A percentile compares a stretch with the other conserved stretches of the same genome.
phyloP scores from a whole-genome alignment of 2,329 filamentous ascomycete genomes.

The Fusarium sp. region DNA sequence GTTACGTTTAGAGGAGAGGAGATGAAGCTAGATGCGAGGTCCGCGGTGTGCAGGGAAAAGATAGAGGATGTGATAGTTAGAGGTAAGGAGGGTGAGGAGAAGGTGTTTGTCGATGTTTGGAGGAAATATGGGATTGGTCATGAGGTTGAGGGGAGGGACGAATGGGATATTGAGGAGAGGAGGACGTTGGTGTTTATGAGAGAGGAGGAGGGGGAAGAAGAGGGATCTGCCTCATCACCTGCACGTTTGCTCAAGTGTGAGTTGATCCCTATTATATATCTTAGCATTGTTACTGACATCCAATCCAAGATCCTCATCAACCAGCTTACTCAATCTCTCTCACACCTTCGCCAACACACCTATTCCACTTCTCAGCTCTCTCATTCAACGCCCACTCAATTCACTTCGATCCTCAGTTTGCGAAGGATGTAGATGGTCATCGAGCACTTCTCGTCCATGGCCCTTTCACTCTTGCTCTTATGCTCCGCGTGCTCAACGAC shows the following conservation, averaged over 20 bases:
- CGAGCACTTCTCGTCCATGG: constrained; percentile 85
- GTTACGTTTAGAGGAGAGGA: constrained; percentile 65
- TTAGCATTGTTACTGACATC: constrained; percentile 2
- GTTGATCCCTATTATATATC: constrained; percentile 4
- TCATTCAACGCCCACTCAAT: constrained; percentile 94
- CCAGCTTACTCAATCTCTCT: constrained; percentile 65
- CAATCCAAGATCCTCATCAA: constrained; percentile 50
- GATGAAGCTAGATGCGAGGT: constrained; percentile 57
- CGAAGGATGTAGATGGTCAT: constrained; percentile 79
- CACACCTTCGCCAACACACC: constrained; percentile 75
- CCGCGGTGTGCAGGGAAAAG: constrained; percentile 61
- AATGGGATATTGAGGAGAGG: constrained; percentile 60
- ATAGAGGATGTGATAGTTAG: constrained; percentile 57
- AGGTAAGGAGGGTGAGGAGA: constrained; percentile 55
- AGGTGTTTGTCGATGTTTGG: constrained; percentile 66
- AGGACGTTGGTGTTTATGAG: constrained; percentile 68
- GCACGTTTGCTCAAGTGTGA: constrained; percentile 49
- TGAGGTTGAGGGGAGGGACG: constrained; percentile 27
- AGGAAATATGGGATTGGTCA: constrained; percentile 58
- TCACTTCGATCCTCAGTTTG: constrained; percentile 83
- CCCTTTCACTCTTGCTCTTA: constrained; percentile 81
- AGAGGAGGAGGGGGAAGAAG: constrained; percentile 49
- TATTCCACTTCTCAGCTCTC: constrained; percentile 92
- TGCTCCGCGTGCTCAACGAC: constrained; percentile 73
- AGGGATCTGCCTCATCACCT: constrained; percentile 14